Conservation (phyloP, 139 green algal genomes). For the Penium margaritaceum region DNA sequence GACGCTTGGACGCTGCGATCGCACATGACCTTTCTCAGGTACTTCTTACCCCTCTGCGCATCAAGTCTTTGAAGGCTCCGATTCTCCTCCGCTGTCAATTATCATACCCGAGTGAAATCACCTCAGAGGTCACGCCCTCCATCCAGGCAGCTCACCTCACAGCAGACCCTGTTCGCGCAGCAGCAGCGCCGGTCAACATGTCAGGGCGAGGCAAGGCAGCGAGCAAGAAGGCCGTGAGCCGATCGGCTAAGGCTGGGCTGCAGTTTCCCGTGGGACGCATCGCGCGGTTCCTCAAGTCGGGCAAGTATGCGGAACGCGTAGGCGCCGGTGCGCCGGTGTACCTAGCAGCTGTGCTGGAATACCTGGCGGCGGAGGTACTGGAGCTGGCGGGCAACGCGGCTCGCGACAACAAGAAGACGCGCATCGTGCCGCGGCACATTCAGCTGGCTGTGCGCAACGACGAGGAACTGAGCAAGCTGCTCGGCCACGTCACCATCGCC, state of each 20-base stretch:
- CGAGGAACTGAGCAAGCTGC: constrained; percentile 88
- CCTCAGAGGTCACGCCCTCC: too few relatives aligned
- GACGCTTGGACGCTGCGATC: too few relatives aligned
- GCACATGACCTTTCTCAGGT: too few relatives aligned
- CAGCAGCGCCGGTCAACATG: constrained; percentile 44
- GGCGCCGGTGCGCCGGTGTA: constrained; percentile 69
- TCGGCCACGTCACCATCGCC: constrained; percentile 67
- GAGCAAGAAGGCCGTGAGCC: constrained; percentile 71
- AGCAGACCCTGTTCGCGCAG: neutral
- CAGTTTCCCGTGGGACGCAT: constrained; percentile 81
- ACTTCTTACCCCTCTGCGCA: too few relatives aligned
- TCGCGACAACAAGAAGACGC: constrained; percentile 75
- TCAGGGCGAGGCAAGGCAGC: constrained; percentile 68
- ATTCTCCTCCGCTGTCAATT: too few relatives aligned
- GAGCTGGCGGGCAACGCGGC: constrained; percentile 66
- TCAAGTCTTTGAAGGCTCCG: too few relatives aligned
- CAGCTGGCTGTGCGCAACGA: constrained; percentile 87
- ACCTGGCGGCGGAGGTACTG: constrained; percentile 74
- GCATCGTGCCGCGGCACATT: constrained; percentile 72
- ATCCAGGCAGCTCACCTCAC: neutral
- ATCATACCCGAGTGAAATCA: too few relatives aligned
- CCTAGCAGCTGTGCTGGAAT: constrained; percentile 72
- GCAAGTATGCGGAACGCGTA: constrained; percentile 62
- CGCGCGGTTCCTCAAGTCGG: constrained; percentile 72
- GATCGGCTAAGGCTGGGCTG: constrained; percentile 76